Evolutionary conservation across 208 protist genomes (phyloP).

Genomic region (Leptomonas seymouri): DNA sequence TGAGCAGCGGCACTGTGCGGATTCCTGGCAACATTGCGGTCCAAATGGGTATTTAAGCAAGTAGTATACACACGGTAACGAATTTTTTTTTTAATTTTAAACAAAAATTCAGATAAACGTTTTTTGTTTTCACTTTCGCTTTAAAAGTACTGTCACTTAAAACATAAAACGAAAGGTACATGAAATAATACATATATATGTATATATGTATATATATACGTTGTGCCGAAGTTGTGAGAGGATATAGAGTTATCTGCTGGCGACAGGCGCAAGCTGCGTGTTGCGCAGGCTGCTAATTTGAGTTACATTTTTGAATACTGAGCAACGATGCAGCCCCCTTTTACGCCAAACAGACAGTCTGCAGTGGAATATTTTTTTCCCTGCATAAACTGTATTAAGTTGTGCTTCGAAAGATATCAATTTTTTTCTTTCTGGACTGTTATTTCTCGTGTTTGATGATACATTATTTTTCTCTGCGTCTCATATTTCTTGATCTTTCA

Average conservation of each 20-base stretch:
- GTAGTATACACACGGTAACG: neutral
- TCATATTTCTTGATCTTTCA: too few relatives aligned
- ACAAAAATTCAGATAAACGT: conserved; percentile 18
- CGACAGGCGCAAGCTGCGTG: too few relatives aligned
- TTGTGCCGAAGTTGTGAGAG: neutral
- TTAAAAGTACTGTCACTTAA: neutral
- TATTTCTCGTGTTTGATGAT: neutral
- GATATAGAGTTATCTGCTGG: too few relatives aligned
- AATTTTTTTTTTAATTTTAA: conserved; percentile 3
- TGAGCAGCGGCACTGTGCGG: conserved; percentile 82
- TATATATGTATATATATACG: neutral
- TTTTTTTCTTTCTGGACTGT: neutral
- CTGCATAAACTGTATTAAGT: too few relatives aligned
- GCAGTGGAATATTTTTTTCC: neutral
- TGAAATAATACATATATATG: neutral
- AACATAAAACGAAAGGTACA: neutral
- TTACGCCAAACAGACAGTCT: too few relatives aligned
- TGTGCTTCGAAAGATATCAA: too few relatives aligned
- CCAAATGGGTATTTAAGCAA: conserved; percentile 52
- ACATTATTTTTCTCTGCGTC: neutral
- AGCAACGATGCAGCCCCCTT: too few relatives aligned
- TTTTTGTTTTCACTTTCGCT: neutral
- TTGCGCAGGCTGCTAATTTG: too few relatives aligned
- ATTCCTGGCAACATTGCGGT: conserved; percentile 70
- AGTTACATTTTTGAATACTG: too few relatives aligned